A percentile compares a stretch with the other conserved stretches of the same genome.
Evolutionary conservation across 1,284 basidiomycete genomes (phyloP).

Genomic region (Tausonia pullulans): DNA sequence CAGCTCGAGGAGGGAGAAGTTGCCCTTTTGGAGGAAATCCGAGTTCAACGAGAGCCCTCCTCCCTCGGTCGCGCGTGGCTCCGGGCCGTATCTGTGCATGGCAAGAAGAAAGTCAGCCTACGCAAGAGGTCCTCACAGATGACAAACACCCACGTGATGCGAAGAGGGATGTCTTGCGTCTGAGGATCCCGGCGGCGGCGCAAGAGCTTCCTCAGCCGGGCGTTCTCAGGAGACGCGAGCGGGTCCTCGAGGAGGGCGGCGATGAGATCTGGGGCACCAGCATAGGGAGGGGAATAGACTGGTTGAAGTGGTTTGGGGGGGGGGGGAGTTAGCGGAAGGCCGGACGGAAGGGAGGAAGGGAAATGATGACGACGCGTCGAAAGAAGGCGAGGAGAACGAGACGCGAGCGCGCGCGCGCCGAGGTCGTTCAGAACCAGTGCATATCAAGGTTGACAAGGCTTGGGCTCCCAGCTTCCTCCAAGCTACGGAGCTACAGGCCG

Average conservation of each 20-base stretch:
- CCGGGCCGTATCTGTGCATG: neutral
- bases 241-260: conserved; percentile 10
- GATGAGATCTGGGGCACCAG: neutral
- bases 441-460: too few species aligned
- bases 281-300: conserved; percentile 4
- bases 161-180: too few species aligned
- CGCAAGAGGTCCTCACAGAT: too few species aligned
- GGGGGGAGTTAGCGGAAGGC: neutral
- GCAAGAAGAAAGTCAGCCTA: neutral
- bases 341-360: neutral
- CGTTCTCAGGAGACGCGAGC: neutral
- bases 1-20: neutral
- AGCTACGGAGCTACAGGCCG: neutral
- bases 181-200: too few species aligned
- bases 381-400: neutral
- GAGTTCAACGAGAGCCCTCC: neutral
- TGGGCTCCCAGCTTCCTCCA: too few species aligned
- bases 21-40: neutral
- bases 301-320: neutral
- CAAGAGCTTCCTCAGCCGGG: too few species aligned
- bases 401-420: neutral
- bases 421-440: neutral
- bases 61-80: neutral
- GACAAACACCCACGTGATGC: too few species aligned
- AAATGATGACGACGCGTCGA: too few species aligned